Evolutionary conservation across 768 basidiomycete genomes (phyloP), one percentile per base, ranked within the genome.

Genomic region (Asterophora parasitica): DNA sequence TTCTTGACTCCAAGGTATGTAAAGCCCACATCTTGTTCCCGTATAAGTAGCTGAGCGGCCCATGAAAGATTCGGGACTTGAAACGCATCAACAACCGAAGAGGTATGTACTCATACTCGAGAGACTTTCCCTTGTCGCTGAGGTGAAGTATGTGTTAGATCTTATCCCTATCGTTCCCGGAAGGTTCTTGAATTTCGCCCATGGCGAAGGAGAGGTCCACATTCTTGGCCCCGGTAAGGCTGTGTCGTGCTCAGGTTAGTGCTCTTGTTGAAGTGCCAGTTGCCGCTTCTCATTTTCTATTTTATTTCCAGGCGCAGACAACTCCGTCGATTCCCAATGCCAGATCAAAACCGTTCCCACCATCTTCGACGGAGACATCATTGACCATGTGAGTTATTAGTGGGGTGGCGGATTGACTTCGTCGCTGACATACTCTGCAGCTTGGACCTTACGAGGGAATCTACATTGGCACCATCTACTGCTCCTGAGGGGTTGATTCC

Each of bases 81-180:
- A 65, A 55, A 47, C 68, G 69, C 13, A 64, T 73, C 12, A 73
- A 73, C 52, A 73, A 75, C 48, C 45, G 68, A 55, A 59, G 59
- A 44, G 70, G 67, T 52, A 31, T 40, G 35, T n/a, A 4, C 6
- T 15, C 43, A 4, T n/a, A 27, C 19, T 17, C 13, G 19, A 26
- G 12, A 4, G 9, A 4, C 5, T 26, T n/a, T 12, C 6, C 26
- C 9, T 27, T 13, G 2, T 15, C 9, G 23, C 30, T 42, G 37
- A 31, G 15, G 23, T 34, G 42, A 28, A 23, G 32, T 47, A 31
- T 27, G 46, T 49, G 47, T 35, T 49, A 68, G 74, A 79, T 55
- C 49, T 70, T 23, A 64, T 84, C 35, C 82, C 83, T 17, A 82
- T 78, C 49, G 68, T 83, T 7, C 82, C 82, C 7, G 75, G 71